phyloP scores from a whole-genome alignment of 176 grass and related monocot genomes.

The Bonia amplexicaulis region DNA sequence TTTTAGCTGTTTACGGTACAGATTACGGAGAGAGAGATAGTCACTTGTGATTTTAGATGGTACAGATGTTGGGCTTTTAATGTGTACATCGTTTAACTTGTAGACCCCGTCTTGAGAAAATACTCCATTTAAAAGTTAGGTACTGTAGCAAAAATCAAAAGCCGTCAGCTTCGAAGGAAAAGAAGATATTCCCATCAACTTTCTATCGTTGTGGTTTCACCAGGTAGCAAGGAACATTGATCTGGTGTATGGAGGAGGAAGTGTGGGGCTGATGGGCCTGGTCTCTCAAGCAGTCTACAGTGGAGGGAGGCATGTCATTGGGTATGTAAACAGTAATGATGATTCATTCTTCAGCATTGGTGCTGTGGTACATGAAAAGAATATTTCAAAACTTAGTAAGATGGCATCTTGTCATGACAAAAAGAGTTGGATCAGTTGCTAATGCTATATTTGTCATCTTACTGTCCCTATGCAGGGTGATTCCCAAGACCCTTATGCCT shows the following conservation, averaged over 20 bases:
- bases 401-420: conserved; percentile 4
- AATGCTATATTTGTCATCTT: conserved; percentile 32
- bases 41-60: too few species aligned
- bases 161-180: too few species aligned
- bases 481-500: conserved; percentile 74
- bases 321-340: conserved; percentile 57
- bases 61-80: too few species aligned
- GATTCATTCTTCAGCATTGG: conserved; percentile 26
- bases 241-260: conserved; percentile 62
- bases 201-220: not conserved
- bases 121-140: too few species aligned
- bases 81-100: too few species aligned
- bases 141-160: too few species aligned
- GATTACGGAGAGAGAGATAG: too few species aligned
- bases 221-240: conserved; percentile 62
- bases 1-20: too few species aligned
- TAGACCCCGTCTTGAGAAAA: too few species aligned
- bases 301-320: conserved; percentile 61
- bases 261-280: conserved; percentile 58
- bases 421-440: conserved; percentile 36
- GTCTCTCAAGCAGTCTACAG: conserved; percentile 61
- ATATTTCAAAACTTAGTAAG: conserved; percentile 2
- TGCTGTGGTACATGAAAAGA: not conserved
- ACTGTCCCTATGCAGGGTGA: conserved; percentile 55
- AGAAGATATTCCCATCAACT: not conserved